phyloP scores from a whole-genome alignment of 2,329 filamentous ascomycete species.

The Hymenoscyphus fructigenus region DNA sequence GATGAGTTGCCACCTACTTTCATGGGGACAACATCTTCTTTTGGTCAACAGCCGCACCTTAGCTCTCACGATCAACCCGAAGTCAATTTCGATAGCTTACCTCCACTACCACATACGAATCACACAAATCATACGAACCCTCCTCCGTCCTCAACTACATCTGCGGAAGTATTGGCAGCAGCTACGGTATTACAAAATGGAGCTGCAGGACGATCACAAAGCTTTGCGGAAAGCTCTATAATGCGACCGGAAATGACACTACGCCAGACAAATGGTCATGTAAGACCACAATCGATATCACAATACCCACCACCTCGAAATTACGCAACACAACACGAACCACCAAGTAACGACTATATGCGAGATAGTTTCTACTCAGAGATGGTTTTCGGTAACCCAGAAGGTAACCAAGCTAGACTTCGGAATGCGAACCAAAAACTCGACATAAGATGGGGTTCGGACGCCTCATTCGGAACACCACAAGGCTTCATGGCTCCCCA shows the following conservation, averaged over 20 bases:
- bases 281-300: slow-evolving; percentile 30
- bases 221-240: slow-evolving; percentile 29
- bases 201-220: slow-evolving; percentile 32
- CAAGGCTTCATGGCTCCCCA: slow-evolving; percentile 60
- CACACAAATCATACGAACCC: background rate
- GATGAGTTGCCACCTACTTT: slow-evolving; percentile 62
- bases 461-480: slow-evolving; percentile 58
- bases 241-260: slow-evolving; percentile 24
- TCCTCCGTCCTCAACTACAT: slow-evolving; percentile 31
- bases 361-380: slow-evolving; percentile 28
- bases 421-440: slow-evolving; percentile 35
- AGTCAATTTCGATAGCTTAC: slow-evolving; percentile 26
- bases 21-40: slow-evolving; percentile 64
- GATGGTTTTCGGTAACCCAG: slow-evolving; percentile 31
- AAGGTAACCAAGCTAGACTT: slow-evolving; percentile 17
- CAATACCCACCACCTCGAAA: slow-evolving; percentile 19
- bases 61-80: slow-evolving; percentile 21
- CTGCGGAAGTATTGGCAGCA: slow-evolving; percentile 59
- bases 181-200: slow-evolving; percentile 52
- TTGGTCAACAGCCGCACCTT: slow-evolving; percentile 46
- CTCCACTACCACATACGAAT: slow-evolving; percentile 21
- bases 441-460: slow-evolving; percentile 65
- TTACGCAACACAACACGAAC: slow-evolving; percentile 19
- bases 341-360: slow-evolving; percentile 23
- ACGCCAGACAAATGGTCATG: slow-evolving; percentile 21